phyloP scores from a whole-genome alignment of 1,139 yeast species.

The Candida sp. region DNA sequence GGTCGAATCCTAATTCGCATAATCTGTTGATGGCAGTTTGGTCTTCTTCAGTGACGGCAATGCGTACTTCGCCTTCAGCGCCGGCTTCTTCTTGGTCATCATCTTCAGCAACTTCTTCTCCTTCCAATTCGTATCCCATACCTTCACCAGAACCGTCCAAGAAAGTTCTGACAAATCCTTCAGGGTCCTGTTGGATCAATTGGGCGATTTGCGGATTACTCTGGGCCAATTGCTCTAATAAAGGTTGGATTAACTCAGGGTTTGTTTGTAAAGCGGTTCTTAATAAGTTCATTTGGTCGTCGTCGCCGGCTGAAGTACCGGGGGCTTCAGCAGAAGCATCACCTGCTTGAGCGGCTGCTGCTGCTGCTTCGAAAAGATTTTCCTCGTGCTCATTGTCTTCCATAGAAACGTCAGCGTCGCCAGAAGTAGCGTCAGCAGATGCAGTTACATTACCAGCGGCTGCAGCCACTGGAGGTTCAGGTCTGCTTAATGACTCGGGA shows the following conservation, averaged over 20 bases:
- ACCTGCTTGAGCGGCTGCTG: slow-evolving; percentile 49
- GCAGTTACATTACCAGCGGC: slow-evolving; percentile 15
- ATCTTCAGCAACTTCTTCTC: slow-evolving; percentile 22
- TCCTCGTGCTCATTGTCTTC: slow-evolving; percentile 28
- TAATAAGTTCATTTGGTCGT: slow-evolving; percentile 59
- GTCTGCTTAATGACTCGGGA: slow-evolving; percentile 59
- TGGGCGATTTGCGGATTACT: slow-evolving; percentile 86
- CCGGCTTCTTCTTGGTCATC: slow-evolving; percentile 16
- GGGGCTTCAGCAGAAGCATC: slow-evolving; percentile 24
- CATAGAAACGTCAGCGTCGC: slow-evolving; percentile 19
- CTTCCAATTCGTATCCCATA: slow-evolving; percentile 40
- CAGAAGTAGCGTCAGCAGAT: slow-evolving; percentile 19
- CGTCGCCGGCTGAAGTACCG: slow-evolving; percentile 32
- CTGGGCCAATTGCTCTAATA: slow-evolving; percentile 80
- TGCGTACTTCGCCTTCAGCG: slow-evolving; percentile 36
- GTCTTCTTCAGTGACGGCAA: slow-evolving; percentile 78
- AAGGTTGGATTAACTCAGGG: slow-evolving; percentile 86
- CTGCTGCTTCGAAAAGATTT: slow-evolving; percentile 69
- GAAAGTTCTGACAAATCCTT: slow-evolving; percentile 72
- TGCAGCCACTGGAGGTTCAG: slow-evolving; percentile 20
- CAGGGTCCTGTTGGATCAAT: slow-evolving; percentile 80
- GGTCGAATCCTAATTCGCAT: slow-evolving; percentile 90
- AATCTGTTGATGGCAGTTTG: slow-evolving; percentile 83
- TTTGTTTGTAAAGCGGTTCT: slow-evolving; percentile 79
- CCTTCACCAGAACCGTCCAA: slow-evolving; percentile 58